Conservation (phyloP, 2,329 filamentous ascomycete species). For the Myrmaecium sp. region DNA sequence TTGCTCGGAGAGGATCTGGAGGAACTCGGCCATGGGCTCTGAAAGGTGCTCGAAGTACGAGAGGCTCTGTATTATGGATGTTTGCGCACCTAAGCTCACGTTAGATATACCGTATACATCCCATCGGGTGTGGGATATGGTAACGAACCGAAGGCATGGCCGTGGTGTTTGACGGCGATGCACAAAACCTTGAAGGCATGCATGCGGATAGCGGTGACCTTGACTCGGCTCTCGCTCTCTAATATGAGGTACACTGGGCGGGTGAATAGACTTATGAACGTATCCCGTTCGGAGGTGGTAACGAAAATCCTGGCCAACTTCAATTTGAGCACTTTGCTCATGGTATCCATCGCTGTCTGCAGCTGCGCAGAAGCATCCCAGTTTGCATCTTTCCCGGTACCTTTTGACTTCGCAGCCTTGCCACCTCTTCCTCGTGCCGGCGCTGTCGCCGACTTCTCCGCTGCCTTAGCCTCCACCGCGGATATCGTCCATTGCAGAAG, state of each 20-base stretch:
- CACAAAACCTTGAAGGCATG: slow-evolving; percentile 95
- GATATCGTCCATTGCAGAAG: slow-evolving; percentile 89
- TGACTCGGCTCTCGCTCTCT: slow-evolving; percentile 84
- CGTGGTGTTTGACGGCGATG: slow-evolving; percentile 92
- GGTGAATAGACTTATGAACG: slow-evolving; percentile 82
- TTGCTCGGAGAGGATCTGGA: slow-evolving; percentile 89
- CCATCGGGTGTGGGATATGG: neutral
- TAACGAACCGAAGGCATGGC: slow-evolving; percentile 72
- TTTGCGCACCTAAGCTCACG: slow-evolving; percentile 58
- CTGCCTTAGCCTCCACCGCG: slow-evolving; percentile 83
- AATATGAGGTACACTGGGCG: slow-evolving; percentile 85
- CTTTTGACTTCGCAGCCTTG: slow-evolving; percentile 56
- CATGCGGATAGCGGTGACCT: slow-evolving; percentile 80
- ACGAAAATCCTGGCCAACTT: slow-evolving; percentile 87
- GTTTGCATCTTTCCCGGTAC: slow-evolving; percentile 46
- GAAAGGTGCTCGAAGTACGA: slow-evolving; percentile 98
- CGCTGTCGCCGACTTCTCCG: slow-evolving; percentile 68
- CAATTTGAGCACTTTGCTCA: slow-evolving; percentile 89
- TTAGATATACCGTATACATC: slow-evolving; percentile 7
- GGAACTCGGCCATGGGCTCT: slow-evolving; percentile 95
- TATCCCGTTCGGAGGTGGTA: slow-evolving; percentile 91
- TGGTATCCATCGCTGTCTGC: slow-evolving; percentile 74
- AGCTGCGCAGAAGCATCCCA: slow-evolving; percentile 88
- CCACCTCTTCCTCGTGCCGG: slow-evolving; percentile 56
- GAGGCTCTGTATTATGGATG: slow-evolving; percentile 90